A percentile compares a stretch with the other conserved stretches of the same genome.
phyloP scores from a whole-genome alignment of 2,329 filamentous ascomycete genomes.

The Leptographium procerum region DNA sequence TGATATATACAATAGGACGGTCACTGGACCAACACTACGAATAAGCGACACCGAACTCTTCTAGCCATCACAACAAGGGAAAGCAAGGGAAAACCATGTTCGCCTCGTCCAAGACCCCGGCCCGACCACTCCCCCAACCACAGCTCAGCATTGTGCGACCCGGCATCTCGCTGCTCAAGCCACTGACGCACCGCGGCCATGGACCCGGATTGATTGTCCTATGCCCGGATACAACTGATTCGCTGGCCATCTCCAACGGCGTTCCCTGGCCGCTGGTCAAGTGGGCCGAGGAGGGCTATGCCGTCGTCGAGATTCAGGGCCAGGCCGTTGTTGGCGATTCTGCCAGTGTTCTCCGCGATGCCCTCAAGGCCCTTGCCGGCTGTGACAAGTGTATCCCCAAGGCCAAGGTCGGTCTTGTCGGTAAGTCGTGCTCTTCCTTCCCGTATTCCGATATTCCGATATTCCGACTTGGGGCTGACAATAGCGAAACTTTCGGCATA shows the following conservation, averaged over 20 bases:
- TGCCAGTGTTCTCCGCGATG: constrained; percentile 22
- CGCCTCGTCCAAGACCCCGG: background rate
- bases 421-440: constrained; percentile 13
- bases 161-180: constrained; percentile 4
- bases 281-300: constrained; percentile 62
- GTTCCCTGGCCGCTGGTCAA: constrained; percentile 37
- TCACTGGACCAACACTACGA: no score
- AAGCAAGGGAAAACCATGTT: background rate
- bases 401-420: constrained; percentile 26
- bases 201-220: constrained; percentile 5
- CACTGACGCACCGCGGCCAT: constrained; percentile 1
- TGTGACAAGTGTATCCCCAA: constrained; percentile 21
- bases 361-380: constrained; percentile 13
- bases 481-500: no score
- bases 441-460: background rate
- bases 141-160: background rate
- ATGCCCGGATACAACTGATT: background rate
- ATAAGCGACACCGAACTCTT: no score
- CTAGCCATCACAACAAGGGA: background rate
- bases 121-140: background rate
- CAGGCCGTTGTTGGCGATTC: constrained; percentile 9
- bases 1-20: no score
- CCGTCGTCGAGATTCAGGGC: constrained; percentile 42
- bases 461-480: no score
- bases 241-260: constrained; percentile 3